Evolutionary conservation across 495 filamentous ascomycete species (phyloP).

Genomic region (Penicillium mononematosum): DNA sequence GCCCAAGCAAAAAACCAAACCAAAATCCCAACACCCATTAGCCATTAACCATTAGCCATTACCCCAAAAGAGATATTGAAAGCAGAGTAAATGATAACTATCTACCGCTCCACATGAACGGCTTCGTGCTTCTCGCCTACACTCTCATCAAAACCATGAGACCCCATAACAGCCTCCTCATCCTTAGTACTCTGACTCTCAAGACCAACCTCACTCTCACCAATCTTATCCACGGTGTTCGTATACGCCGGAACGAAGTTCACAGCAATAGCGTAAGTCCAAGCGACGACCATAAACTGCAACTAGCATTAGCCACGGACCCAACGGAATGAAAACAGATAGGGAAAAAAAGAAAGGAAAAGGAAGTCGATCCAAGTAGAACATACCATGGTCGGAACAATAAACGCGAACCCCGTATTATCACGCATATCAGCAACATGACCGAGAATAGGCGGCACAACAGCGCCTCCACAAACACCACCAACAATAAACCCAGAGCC

Average conservation of each 20-base stretch:
- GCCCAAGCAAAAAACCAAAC: not conserved
- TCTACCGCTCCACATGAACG: constrained; percentile 15
- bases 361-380: not conserved
- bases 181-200: constrained; percentile 23
- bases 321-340: no score
- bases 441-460: constrained; percentile 51
- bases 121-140: constrained; percentile 10
- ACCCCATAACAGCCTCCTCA: constrained; percentile 27
- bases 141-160: not conserved
- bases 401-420: constrained; percentile 52
- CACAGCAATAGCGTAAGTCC: constrained; percentile 58
- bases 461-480: constrained; percentile 56
- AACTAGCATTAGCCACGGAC: not conserved
- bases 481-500: constrained; percentile 58
- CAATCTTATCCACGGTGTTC: constrained; percentile 59
- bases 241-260: constrained; percentile 63
- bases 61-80: not conserved
- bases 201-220: constrained; percentile 53
- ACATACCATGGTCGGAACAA: constrained; percentile 56
- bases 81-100: not conserved
- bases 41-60: not conserved
- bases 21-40: not conserved
- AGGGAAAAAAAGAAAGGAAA: not conserved
- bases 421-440: constrained; percentile 49
- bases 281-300: constrained; percentile 53